Percentiles rank a stretch among this genome's conserved stretches.
These are phyloP conservation scores for Naegleria lovaniensis DNA, from an alignment of 208 protist genomes.

Conservation along the genomic window DNA sequence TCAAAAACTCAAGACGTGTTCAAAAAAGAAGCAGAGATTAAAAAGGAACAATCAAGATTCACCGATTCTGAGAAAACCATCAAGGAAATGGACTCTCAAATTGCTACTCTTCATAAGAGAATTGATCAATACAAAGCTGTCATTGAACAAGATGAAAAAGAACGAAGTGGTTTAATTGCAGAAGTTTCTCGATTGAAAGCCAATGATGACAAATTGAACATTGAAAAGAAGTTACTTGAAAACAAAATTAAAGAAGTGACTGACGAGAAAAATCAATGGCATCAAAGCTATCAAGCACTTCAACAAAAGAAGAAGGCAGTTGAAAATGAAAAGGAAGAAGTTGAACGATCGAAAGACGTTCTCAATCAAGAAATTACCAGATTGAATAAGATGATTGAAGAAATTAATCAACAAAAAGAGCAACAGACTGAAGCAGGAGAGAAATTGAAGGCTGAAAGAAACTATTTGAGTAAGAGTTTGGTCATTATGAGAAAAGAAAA, in stretches of 20 bases:
- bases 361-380: slow-evolving; percentile 36
- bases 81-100: slow-evolving; percentile 31
- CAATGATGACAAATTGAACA: slow-evolving; percentile 53
- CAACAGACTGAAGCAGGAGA: slow-evolving; percentile 45
- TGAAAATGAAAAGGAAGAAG: slow-evolving; percentile 44
- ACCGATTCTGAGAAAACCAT: slow-evolving; percentile 3
- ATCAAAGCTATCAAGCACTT: slow-evolving; percentile 15
- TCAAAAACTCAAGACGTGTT: slow-evolving; percentile 51
- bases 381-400: slow-evolving; percentile 47
- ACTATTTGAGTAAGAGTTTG: slow-evolving; percentile 18
- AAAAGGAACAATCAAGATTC: slow-evolving; percentile 29
- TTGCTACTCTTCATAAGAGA: slow-evolving; percentile 38
- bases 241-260: not conserved
- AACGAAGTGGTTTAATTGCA: slow-evolving; percentile 53
- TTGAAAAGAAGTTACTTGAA: not conserved
- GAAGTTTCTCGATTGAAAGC: slow-evolving; percentile 47
- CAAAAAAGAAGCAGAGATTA: slow-evolving; percentile 52
- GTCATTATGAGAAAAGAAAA: slow-evolving; percentile 23
- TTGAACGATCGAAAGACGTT: slow-evolving; percentile 35
- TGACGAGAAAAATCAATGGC: not conserved
- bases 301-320: slow-evolving; percentile 43
- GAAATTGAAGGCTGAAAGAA: slow-evolving; percentile 28
- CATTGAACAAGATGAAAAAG: slow-evolving; percentile 72
- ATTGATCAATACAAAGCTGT: slow-evolving; percentile 62
- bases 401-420: slow-evolving; percentile 37